phyloP scores from a whole-genome alignment of 768 basidiomycete genomes.

The Heimioporus sp. region DNA sequence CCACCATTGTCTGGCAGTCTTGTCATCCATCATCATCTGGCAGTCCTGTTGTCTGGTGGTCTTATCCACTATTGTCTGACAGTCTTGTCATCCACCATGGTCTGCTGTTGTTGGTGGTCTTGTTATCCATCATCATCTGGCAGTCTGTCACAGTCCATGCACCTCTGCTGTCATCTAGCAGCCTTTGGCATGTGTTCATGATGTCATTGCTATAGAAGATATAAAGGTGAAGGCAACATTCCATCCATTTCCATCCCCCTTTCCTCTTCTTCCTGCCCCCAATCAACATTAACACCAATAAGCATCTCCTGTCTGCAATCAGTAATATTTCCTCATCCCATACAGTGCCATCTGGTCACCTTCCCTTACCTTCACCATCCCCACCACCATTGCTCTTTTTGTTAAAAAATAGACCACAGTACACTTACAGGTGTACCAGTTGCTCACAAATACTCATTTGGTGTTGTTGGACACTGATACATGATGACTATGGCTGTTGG shows the following conservation, averaged over 20 bases:
- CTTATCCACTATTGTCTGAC: too few relatives aligned
- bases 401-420: neutral
- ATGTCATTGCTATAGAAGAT: neutral
- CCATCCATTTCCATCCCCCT: too few relatives aligned
- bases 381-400: neutral
- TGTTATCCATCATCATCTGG: too few relatives aligned
- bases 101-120: too few relatives aligned
- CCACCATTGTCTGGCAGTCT: too few relatives aligned
- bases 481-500: neutral
- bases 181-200: neutral
- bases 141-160: too few relatives aligned
- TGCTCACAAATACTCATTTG: neutral
- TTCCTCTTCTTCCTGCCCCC: too few relatives aligned
- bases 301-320: neutral
- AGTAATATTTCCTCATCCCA: neutral
- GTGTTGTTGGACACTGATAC: neutral
- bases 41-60: too few relatives aligned
- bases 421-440: neutral
- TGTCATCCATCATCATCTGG: too few relatives aligned
- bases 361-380: neutral
- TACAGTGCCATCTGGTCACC: neutral
- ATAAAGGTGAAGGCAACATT: too few relatives aligned
- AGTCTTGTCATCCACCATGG: too few relatives aligned
- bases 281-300: neutral
- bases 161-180: too few relatives aligned